phyloP scores from a whole-genome alignment of 2,329 filamentous ascomycete genomes.

The Fusarium fujikuroi region DNA sequence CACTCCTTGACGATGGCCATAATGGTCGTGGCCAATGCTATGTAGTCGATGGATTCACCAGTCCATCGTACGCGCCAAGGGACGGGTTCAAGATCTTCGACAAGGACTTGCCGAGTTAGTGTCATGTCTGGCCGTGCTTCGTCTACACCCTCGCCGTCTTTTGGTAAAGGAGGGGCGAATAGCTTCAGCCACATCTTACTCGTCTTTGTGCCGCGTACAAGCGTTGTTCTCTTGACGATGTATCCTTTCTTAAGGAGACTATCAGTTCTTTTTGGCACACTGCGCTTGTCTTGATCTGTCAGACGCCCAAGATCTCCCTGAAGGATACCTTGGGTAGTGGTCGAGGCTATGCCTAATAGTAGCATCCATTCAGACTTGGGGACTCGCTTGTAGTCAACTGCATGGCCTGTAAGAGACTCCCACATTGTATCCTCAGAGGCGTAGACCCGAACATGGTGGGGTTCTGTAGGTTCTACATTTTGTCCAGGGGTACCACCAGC shows the following conservation, averaged over 20 bases:
- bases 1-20: slow-evolving; percentile 68
- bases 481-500: slow-evolving; percentile 6
- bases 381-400: slow-evolving; percentile 66
- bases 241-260: slow-evolving; percentile 69
- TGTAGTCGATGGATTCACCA: slow-evolving; percentile 67
- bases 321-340: slow-evolving; percentile 64
- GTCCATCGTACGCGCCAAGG: slow-evolving; percentile 68
- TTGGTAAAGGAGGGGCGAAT: slow-evolving; percentile 61
- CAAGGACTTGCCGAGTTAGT: slow-evolving; percentile 53
- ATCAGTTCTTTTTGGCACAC: slow-evolving; percentile 70
- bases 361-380: slow-evolving; percentile 69
- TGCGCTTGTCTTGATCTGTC: slow-evolving; percentile 71
- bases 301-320: slow-evolving; percentile 69
- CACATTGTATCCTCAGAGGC: slow-evolving; percentile 67
- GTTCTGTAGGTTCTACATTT: not conserved
- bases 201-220: slow-evolving; percentile 68
- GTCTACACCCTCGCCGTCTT: slow-evolving; percentile 44
- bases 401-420: slow-evolving; percentile 69
- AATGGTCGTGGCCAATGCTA: slow-evolving; percentile 66
- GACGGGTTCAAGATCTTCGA: slow-evolving; percentile 62
- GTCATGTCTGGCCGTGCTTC: slow-evolving; percentile 50
- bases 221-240: slow-evolving; percentile 68
- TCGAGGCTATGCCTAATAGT: slow-evolving; percentile 67
- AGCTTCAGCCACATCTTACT: slow-evolving; percentile 70
- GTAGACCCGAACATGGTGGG: slow-evolving; percentile 51